Evolutionary conservation across 495 filamentous ascomycete genomes (phyloP).

Genomic region (Margaritispora aquatica): DNA sequence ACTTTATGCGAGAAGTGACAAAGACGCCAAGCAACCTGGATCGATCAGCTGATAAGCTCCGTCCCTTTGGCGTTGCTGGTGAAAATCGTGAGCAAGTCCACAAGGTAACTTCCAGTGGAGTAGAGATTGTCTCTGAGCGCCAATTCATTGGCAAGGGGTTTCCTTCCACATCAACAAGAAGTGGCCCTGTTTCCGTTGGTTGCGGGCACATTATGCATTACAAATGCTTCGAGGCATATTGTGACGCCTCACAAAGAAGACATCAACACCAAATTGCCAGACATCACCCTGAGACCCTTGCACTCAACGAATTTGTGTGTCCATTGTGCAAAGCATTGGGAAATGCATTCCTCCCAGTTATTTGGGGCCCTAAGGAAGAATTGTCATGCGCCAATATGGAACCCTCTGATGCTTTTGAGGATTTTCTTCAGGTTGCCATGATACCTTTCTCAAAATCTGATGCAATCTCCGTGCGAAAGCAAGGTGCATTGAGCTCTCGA

Average conservation of each 20-base stretch:
- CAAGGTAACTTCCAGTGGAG: constrained; percentile 66
- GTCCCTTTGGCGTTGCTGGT: constrained; percentile 85
- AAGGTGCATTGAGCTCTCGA: neutral
- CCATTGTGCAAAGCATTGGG: constrained; percentile 97
- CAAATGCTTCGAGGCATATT: constrained; percentile 88
- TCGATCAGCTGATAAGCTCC: constrained; percentile 68
- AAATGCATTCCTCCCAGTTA: constrained; percentile 90
- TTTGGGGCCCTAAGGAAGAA: constrained; percentile 90
- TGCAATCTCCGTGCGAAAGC: constrained; percentile 1
- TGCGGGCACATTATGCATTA: constrained; percentile 99
- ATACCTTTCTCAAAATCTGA: constrained; percentile 27
- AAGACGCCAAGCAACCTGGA: constrained; percentile 76
- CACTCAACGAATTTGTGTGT: constrained; percentile 84
- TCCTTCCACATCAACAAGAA: constrained; percentile 53
- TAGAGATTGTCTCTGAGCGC: constrained; percentile 62
- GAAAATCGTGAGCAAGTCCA: constrained; percentile 74
- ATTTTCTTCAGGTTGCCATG: constrained; percentile 44
- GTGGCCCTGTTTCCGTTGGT: constrained; percentile 82
- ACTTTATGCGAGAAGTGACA: constrained; percentile 78
- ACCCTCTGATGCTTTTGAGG: constrained; percentile 50
- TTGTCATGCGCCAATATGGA: constrained; percentile 63
- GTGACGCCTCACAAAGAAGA: constrained; percentile 69
- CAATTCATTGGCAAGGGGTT: constrained; percentile 88
- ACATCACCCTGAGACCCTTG: constrained; percentile 76
- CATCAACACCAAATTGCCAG: constrained; percentile 89